Evolutionary conservation across 2,329 filamentous ascomycete genomes (phyloP), one percentile per base, ranked within the genome.

Genomic region (Colletotrichum navitas): DNA sequence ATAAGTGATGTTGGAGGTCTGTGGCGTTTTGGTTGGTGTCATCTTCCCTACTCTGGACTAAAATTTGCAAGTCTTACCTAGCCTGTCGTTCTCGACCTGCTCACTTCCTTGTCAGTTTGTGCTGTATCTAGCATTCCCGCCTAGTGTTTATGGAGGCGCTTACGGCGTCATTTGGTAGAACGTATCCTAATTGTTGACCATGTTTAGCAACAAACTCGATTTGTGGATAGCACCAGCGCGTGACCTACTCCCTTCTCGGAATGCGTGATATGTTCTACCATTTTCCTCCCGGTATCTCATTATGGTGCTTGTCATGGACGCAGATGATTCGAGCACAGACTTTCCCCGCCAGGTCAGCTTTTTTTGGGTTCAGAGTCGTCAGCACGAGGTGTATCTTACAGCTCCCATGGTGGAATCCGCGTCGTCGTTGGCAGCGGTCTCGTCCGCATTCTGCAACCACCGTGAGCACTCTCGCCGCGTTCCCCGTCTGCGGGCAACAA

Each of bases 231-330:
- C 21, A 32, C 10, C 41, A 36, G 10, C 8, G 26, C 5, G 6
- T 2, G 32, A 69, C 72, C 45, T 29, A 73, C 72, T 65, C 18
- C 72, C 72, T 49, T 79, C 79, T 29, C 78, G 78, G 55, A 77
- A 82, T 1, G 80, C 74, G 60, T 83, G 80, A 45, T 83, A 83
- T 0, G 80, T 82, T 21, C 82, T 75, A 1, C 81, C 81, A 66
- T 83, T 81, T 66, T 83, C 83, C n/a, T 78, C 76, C 5, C 81
- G 79, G 72, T 79, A 80, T n/a, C 77, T 74, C 56, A 78, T 71
- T 55, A 84, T 82, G 66, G 81, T 84, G 1, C 81, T 81, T 16
- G 75, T 74, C 51, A 81, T 75, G 4, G 80, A 82, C 0, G 76
- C 76, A 0, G 79, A 79, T 41, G 78, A 80, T 72, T 55, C 64